Evolutionary conservation across 1,139 yeast species (phyloP).

Genomic region (Hanseniaspora gamundiae): DNA sequence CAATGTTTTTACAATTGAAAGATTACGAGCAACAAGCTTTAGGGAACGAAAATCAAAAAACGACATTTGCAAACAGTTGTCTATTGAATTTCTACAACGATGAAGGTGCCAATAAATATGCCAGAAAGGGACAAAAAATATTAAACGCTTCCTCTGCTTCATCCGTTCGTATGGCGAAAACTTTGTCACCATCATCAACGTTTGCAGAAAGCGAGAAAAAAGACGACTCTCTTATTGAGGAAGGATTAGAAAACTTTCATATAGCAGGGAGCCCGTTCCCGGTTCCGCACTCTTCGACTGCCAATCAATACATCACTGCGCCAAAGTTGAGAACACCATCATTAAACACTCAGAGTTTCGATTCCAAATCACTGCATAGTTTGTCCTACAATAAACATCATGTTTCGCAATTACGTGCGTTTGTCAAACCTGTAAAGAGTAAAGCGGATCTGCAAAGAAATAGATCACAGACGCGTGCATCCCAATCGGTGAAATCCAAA

Average conservation of each 20-base stretch:
- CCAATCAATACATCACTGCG: neutral
- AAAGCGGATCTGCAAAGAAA: neutral
- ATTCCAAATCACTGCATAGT: constrained; percentile 6
- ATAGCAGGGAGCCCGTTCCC: too few relatives aligned
- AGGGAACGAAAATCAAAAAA: constrained; percentile 10
- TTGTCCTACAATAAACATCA: constrained; percentile 1
- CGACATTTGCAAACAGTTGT: constrained; percentile 19
- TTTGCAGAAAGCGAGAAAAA: neutral
- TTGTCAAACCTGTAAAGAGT: neutral
- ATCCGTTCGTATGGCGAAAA: neutral
- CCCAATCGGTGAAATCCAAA: constrained; percentile 25
- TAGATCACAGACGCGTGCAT: constrained; percentile 11
- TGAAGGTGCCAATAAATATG: constrained; percentile 17
- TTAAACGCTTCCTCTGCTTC: constrained; percentile 10
- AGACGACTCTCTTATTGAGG: too few relatives aligned
- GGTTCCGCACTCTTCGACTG: neutral
- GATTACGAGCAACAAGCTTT: constrained; percentile 19
- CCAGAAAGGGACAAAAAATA: constrained; percentile 20
- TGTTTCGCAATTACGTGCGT: constrained; percentile 2
- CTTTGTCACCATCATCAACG: neutral
- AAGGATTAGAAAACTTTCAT: too few relatives aligned
- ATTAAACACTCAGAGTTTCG: neutral
- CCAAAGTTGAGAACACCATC: neutral
- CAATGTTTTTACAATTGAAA: constrained; percentile 16
- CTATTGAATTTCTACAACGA: constrained; percentile 22